Evolutionary conservation across 2,329 filamentous ascomycete species (phyloP).

Genomic region (Aspergillus vadensis): DNA sequence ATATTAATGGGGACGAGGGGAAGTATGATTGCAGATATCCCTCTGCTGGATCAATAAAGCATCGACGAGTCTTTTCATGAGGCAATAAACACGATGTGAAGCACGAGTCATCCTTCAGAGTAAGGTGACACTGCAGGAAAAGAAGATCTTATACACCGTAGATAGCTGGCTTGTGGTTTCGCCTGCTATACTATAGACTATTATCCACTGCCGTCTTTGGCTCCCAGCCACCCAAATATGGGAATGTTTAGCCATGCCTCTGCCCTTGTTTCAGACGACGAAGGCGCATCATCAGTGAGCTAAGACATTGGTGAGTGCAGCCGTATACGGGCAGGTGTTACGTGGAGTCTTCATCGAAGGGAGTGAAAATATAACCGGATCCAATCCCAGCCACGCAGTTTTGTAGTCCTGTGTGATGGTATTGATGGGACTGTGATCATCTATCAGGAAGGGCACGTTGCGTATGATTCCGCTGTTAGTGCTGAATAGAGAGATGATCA

Average conservation of each 20-base stretch:
- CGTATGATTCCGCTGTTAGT: not conserved
- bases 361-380: not conserved
- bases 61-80: not conserved
- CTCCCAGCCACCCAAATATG: not conserved
- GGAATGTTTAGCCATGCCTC: not conserved
- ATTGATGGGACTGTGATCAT: too few relatives aligned
- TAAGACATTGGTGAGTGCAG: not conserved
- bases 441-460: not conserved
- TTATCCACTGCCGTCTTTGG: not conserved
- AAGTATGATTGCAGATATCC: not conserved
- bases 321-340: not conserved
- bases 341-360: not conserved
- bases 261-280: not conserved
- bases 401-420: not conserved
- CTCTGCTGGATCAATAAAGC: not conserved
- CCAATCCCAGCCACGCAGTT: not conserved
- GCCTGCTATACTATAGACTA: too few relatives aligned
- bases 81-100: not conserved
- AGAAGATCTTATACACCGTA: not conserved
- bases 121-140: not conserved
- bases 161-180: too few relatives aligned
- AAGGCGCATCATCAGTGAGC: not conserved
- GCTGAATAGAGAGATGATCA: not conserved
- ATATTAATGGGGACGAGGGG: not conserved
- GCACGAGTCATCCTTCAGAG: not conserved